Conservation (phyloP, 2,329 filamentous ascomycete genomes). For the Pleurostoma richardsiae region DNA sequence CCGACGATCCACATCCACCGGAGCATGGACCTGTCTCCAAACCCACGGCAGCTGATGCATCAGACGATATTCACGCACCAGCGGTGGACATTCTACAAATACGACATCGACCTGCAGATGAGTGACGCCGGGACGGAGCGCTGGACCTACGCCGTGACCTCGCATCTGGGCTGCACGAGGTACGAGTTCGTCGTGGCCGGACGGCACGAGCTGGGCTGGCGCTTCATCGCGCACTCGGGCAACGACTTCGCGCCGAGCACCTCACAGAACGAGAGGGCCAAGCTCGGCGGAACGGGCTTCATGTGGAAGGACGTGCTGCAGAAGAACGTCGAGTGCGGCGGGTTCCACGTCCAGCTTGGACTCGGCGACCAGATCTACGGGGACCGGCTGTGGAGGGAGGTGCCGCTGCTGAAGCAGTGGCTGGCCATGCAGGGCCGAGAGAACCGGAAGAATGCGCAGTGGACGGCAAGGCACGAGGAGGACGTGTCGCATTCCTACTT, state of each 20-base stretch:
- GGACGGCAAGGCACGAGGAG: slow-evolving; percentile 93
- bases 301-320: slow-evolving; percentile 99
- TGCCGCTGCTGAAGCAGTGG: slow-evolving; percentile 92
- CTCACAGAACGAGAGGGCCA: slow-evolving; percentile 76
- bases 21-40: slow-evolving; percentile 85
- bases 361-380: slow-evolving; percentile 94
- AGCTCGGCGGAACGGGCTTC: slow-evolving; percentile 82
- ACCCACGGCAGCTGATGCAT: slow-evolving; percentile 79
- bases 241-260: slow-evolving; percentile 93
- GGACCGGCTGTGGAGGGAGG: slow-evolving; percentile 92
- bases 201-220: slow-evolving; percentile 85
- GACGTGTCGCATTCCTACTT: slow-evolving; percentile 96
- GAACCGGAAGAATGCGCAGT: slow-evolving; percentile 80
- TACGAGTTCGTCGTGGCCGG: slow-evolving; percentile 97
- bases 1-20: slow-evolving; percentile 95
- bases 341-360: slow-evolving; percentile 91
- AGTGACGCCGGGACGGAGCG: slow-evolving; percentile 72
- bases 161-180: slow-evolving; percentile 92
- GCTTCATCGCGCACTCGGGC: slow-evolving; percentile 91
- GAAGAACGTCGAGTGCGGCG: slow-evolving; percentile 93
- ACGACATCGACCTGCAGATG: slow-evolving; percentile 88
- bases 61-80: slow-evolving; percentile 84
- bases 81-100: slow-evolving; percentile 92
- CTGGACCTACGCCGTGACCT: slow-evolving; percentile 98
- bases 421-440: slow-evolving; percentile 89